Evolutionary conservation across 1,284 basidiomycete species (phyloP).

Genomic region (Cerioporus squamosus): DNA sequence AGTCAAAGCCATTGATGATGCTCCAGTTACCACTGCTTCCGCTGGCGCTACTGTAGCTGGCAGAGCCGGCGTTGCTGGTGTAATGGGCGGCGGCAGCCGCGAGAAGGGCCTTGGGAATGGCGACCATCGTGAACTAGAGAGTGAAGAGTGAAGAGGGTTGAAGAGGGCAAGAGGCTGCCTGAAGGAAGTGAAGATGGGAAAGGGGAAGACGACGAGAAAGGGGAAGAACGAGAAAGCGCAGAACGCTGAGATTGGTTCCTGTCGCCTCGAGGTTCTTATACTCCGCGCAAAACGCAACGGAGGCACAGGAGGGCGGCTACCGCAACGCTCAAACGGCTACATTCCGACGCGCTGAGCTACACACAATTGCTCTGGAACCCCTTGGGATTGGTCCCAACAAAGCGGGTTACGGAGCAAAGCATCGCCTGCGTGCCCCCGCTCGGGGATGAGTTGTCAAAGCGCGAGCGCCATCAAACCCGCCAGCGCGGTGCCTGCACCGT

Average conservation of each 20-base stretch:
- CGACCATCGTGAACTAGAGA: constrained; percentile 12
- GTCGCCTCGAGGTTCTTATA: constrained; percentile 5
- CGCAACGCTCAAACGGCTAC: too few species aligned
- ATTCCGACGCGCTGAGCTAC: too few species aligned
- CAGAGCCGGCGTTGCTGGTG: neutral
- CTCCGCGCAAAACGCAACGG: neutral
- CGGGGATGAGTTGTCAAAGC: too few species aligned
- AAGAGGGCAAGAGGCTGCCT: neutral
- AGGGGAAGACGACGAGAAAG: constrained; percentile 4
- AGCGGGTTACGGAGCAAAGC: too few species aligned
- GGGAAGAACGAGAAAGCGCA: constrained; percentile 8
- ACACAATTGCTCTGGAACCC: too few species aligned
- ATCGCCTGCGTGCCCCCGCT: too few species aligned
- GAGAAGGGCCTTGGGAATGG: constrained; percentile 13
- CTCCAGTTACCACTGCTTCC: neutral
- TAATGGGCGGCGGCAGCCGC: constrained; percentile 11
- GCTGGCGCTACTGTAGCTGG: neutral
- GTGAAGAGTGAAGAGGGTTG: neutral
- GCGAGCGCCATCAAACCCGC: neutral
- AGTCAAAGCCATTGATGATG: neutral
- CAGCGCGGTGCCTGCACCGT: neutral
- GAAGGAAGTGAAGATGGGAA: neutral
- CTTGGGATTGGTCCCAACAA: too few species aligned
- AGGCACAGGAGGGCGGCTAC: neutral
- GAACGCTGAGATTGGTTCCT: constrained; percentile 2